Base-by-base conservation (phyloP, 192 early-diverging fungal species). In the Backusella luteola region DNA sequence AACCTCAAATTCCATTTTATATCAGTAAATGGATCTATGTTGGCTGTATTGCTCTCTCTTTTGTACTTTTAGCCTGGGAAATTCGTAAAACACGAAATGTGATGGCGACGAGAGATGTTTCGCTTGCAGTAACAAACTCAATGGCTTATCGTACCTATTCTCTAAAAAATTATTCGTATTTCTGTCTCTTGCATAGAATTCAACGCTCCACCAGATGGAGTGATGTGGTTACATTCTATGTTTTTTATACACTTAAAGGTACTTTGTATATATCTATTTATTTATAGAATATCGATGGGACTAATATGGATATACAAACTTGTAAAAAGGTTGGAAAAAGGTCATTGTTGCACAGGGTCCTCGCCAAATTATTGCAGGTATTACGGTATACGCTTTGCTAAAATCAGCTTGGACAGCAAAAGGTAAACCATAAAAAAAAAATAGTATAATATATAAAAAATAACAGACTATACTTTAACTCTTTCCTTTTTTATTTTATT, bases 191-290 rank as follows among this genome's bases (percentile, higher is more conserved):
- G 78, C 63, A 79, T 5, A 85, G 91, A 49, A 91, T 96, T 69
- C 83, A 94, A 56, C 84, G 87, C 56, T 88, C 89, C 3, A 87
- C 80, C n/a, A 92, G 87, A 81, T 69, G 72, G 8, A 85, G 85
- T 23, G 95, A 96, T 66, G 77, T 86, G 2, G 29, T 95, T 3
- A 93, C 94, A 7, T 96, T 95, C 77, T 96, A 88, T 83, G 91
- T 94, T n/a, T 96, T 93, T 76, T 96, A 96, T 80, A 85, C 87
- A n/a, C 90, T 96, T 73, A 90, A 92, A 83, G 91, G 93, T 89
- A 85, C 67, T 77, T 73, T 32, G 34, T 67, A 6, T 32, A 23
- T 74, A 52, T 23, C 32, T 32, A 32, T 53, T 41, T 59, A 21
- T 72, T 39, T 44, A 42, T 23, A 52, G 23, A 19, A 59, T 14